A percentile compares a stretch with the other conserved stretches of the same genome.
Evolutionary conservation across 768 basidiomycete genomes (phyloP).

Genomic region (Clavulina sp.): DNA sequence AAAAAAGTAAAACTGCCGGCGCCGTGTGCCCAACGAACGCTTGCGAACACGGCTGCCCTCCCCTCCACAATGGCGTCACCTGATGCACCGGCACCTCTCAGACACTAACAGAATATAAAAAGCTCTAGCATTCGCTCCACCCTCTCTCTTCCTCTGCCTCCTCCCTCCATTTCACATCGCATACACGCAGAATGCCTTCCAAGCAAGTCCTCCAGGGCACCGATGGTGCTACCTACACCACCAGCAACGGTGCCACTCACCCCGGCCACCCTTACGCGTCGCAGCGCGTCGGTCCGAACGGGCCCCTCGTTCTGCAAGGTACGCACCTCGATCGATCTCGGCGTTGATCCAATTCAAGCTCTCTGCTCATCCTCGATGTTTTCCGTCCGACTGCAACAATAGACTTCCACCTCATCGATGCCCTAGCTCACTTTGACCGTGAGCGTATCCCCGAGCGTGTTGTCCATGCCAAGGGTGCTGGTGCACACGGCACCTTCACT

Average conservation of each 20-base stretch:
- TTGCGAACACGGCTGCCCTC: no score
- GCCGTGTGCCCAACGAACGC: no score
- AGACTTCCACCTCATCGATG: constrained; percentile 82
- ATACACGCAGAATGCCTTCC: constrained; percentile 36
- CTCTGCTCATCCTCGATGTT: not conserved
- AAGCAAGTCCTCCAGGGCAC: constrained; percentile 34
- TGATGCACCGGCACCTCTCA: no score
- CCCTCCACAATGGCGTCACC: no score
- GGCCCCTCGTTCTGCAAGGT: constrained; percentile 86
- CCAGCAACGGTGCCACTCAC: constrained; percentile 67
- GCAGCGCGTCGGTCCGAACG: constrained; percentile 53
- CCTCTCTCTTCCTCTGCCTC: no score
- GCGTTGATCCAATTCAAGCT: constrained; percentile 13
- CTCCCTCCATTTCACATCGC: no score
- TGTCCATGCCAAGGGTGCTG: constrained; percentile 78
- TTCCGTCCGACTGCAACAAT: no score
- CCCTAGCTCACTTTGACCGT: constrained; percentile 45
- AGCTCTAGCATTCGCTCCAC: no score
- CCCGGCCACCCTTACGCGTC: constrained; percentile 48
- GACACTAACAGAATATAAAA: no score
- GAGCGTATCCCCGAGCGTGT: constrained; percentile 27
- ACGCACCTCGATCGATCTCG: constrained; percentile 12
- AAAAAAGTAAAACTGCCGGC: no score
- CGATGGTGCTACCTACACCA: constrained; percentile 59
- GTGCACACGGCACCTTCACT: constrained; percentile 26